Evolutionary conservation across 768 basidiomycete genomes (phyloP), one percentile per base, ranked within the genome.

Genomic region (Phylloporus arenicola): DNA sequence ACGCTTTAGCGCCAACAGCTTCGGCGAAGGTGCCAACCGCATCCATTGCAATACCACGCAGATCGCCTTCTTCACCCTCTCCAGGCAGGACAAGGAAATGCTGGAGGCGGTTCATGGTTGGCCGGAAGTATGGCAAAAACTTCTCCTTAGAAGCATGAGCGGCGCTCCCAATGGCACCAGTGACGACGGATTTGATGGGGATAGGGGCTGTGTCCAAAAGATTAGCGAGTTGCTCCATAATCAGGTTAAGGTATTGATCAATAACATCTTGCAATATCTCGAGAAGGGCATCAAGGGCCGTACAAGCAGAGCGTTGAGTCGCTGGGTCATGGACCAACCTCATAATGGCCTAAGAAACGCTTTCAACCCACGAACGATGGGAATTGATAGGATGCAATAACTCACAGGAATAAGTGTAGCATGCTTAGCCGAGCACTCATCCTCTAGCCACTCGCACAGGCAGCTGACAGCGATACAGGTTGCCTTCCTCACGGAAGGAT

Each of bases 21-120:
- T 98, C 95, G 13, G 96, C 91, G 59, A 99, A 92, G 0, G 96
- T 97, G 46, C 96, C 96, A 52, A 97, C 85, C n/a, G 96, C 92
- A 70, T 98, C 96, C 83, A 96, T 96, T 11, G 95, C 87, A 63
- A 97, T 94, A 33, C 96, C 95, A 50, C 95, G 90, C 34, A 99
- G 81, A 60, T 97, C 94, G 39, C 78, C 82, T 71, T 96, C 92
- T 65, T 96, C 95, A 41, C 91, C 93, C 58, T 94, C 89, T 25
- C 81, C 86, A 19, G 79, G 82, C 25, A 98, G 82, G 30, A 81
- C 72, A 45, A 98, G 80, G 83, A 95, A 96, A 62, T 88, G 86
- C 55, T 89, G 81, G 57, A 99, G 81, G 51, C 84, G 85, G 57
- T 78, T 75, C 84, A 98, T 94, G 45, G 89, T 92, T 14, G 86